Evolutionary conservation across 768 basidiomycete species (phyloP).

Genomic region (Lepiota venenata): DNA sequence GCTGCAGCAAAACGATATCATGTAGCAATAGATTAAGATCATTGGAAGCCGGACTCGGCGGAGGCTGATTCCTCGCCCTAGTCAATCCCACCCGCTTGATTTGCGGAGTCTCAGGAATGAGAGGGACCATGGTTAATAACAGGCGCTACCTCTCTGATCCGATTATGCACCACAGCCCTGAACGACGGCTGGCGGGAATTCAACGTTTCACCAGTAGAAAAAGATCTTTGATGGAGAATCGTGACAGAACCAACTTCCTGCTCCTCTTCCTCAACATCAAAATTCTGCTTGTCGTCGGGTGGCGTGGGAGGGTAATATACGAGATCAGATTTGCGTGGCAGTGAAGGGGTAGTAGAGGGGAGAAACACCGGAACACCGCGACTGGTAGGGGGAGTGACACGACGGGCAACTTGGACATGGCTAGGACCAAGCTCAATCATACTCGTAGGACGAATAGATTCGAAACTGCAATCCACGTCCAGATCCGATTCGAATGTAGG

Average conservation of each 20-base stretch:
- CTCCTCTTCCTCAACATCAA: slow-evolving; percentile 6
- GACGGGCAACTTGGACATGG: slow-evolving; percentile 31
- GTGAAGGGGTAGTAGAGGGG: slow-evolving; percentile 18
- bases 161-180: slow-evolving; percentile 56
- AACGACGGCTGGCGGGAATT: slow-evolving; percentile 31
- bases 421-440: slow-evolving; percentile 38
- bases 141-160: slow-evolving; percentile 35
- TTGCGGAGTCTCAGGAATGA: not conserved
- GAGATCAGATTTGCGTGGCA: slow-evolving; percentile 28
- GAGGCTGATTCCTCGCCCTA: slow-evolving; percentile 15
- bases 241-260: slow-evolving; percentile 13
- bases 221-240: slow-evolving; percentile 19
- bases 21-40: slow-evolving; percentile 54
- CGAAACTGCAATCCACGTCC: not conserved
- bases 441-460: slow-evolving; percentile 28
- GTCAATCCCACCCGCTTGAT: slow-evolving; percentile 17
- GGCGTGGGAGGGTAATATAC: slow-evolving; percentile 35
- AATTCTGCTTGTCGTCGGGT: slow-evolving; percentile 19
- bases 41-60: slow-evolving; percentile 44
- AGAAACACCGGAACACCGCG: slow-evolving; percentile 35
- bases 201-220: slow-evolving; percentile 6
- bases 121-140: not conserved
- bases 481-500: not conserved
- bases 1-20: slow-evolving; percentile 57
- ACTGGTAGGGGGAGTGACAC: slow-evolving; percentile 32